Conservation (phyloP, 805 yeast species). For the Blastobotrys chiropterorum region DNA sequence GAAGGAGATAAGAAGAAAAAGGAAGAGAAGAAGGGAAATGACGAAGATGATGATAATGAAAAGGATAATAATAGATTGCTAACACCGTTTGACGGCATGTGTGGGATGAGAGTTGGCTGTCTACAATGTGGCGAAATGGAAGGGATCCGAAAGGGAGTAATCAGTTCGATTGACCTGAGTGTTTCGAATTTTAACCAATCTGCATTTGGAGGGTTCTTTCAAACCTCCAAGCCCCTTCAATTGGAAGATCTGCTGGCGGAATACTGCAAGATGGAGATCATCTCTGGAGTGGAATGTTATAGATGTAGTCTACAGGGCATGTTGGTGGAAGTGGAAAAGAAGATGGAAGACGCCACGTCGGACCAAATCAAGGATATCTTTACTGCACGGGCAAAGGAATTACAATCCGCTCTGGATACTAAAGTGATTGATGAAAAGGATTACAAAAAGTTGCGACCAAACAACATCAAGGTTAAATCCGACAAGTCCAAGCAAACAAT, state of each 20-base stretch:
- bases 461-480: constrained; percentile 65
- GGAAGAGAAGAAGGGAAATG: background rate
- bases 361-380: constrained; percentile 29
- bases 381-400: constrained; percentile 40
- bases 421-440: constrained; percentile 75
- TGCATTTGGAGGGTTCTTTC: background rate
- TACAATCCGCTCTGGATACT: constrained; percentile 49
- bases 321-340: constrained; percentile 18
- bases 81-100: constrained; percentile 89
- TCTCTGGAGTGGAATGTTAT: constrained; percentile 91
- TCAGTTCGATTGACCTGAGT: constrained; percentile 35
- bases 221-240: constrained; percentile 1
- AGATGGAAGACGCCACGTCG: background rate
- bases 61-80: constrained; percentile 38
- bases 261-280: constrained; percentile 60
- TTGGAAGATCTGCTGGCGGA: constrained; percentile 25
- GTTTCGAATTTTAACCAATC: constrained; percentile 12
- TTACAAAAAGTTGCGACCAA: constrained; percentile 65
- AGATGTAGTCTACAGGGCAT: constrained; percentile 64
- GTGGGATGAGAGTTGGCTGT: constrained; percentile 88
- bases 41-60: background rate
- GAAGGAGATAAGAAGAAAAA: constrained; percentile 26
- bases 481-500: constrained; percentile 79
- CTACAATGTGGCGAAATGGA: constrained; percentile 89
- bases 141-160: constrained; percentile 77